Conservation (phyloP, 257 asterid genomes). For the Solanum etuberosum region DNA sequence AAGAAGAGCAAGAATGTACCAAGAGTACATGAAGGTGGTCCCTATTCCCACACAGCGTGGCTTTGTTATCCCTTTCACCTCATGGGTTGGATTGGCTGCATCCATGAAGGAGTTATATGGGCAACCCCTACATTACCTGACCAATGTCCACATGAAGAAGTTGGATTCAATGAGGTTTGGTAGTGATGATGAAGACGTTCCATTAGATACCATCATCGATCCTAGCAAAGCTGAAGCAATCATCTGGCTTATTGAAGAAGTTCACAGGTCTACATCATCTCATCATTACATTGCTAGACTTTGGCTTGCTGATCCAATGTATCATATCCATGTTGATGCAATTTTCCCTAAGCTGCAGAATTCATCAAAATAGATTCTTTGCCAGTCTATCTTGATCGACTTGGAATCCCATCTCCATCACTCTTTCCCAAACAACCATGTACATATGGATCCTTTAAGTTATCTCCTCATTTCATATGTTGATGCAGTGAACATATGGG, state of each 20-base stretch:
- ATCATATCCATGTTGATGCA: slow-evolving; percentile 42
- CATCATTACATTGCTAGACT: slow-evolving; percentile 38
- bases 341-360: slow-evolving; percentile 22
- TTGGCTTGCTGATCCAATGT: slow-evolving; percentile 42
- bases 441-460: neutral
- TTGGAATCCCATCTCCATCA: neutral
- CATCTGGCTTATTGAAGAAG: slow-evolving; percentile 74
- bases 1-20: slow-evolving; percentile 38
- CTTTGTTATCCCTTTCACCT: slow-evolving; percentile 42
- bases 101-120: slow-evolving; percentile 51
- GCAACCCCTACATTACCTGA: slow-evolving; percentile 84
- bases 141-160: slow-evolving; percentile 45
- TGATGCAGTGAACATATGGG: neutral
- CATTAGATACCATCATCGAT: slow-evolving; percentile 39
- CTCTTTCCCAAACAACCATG: neutral
- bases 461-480: neutral
- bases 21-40: slow-evolving; percentile 50
- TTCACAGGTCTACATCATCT: slow-evolving; percentile 44
- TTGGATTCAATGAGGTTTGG: slow-evolving; percentile 44
- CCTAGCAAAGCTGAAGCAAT: slow-evolving; percentile 64
- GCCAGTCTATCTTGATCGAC: neutral
- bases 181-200: slow-evolving; percentile 30
- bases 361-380: neutral
- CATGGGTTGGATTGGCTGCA: slow-evolving; percentile 63
- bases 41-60: slow-evolving; percentile 42